phyloP scores from a whole-genome alignment of 495 filamentous ascomycete genomes.

The Xylaria bambusicola region DNA sequence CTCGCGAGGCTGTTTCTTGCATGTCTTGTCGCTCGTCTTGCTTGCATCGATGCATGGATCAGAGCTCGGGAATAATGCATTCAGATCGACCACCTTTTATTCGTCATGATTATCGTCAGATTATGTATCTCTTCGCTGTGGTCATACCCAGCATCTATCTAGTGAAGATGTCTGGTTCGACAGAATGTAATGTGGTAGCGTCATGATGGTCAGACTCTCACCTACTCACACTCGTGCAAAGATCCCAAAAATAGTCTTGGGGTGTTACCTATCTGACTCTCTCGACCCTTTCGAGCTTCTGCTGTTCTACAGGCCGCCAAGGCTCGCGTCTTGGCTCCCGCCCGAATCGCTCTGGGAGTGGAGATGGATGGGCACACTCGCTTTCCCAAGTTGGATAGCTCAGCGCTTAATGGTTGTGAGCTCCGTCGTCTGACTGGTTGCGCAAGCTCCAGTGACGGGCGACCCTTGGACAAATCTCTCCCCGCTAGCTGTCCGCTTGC shows the following conservation, averaged over 20 bases:
- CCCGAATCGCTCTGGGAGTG: background rate
- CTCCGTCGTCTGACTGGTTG: conserved; percentile 7
- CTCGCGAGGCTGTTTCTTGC: background rate
- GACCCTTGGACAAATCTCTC: background rate
- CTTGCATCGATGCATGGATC: no score
- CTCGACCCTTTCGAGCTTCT: background rate
- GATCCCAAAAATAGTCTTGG: conserved; percentile 21
- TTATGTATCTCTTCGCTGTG: background rate
- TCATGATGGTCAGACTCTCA: background rate
- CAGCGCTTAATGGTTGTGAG: conserved; percentile 19
- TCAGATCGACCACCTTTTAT: background rate
- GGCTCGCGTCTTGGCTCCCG: conserved; percentile 6
- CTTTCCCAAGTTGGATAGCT: conserved; percentile 18
- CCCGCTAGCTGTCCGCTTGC: no score
- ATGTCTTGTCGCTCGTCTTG: background rate
- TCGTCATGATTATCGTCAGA: background rate
- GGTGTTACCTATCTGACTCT: background rate
- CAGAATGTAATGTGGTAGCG: background rate
- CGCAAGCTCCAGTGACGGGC: conserved; percentile 2
- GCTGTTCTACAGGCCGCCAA: background rate
- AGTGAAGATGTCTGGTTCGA: no score
- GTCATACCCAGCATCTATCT: background rate
- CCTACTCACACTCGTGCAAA: background rate
- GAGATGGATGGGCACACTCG: conserved; percentile 11
- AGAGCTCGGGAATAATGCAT: background rate